Base-by-base conservation (phyloP, 23 red algal genomes). In the Gracilariopsis chorda region DNA sequence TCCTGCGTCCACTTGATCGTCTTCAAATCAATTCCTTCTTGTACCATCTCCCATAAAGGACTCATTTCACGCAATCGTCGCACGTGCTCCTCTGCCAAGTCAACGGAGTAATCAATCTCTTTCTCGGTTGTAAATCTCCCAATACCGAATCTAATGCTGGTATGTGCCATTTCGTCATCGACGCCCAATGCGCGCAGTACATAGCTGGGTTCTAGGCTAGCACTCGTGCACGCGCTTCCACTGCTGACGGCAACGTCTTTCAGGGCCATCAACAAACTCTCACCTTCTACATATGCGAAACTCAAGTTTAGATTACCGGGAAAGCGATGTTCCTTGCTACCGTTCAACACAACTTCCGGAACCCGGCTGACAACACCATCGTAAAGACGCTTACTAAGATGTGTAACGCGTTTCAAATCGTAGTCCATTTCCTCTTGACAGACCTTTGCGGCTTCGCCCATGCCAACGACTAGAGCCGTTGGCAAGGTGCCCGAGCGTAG, bases 11-110 rank as follows among this genome's bases (percentile, higher is more conserved):
- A 98, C 17, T 98, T 90, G 70, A 98, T 95, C 30, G 85, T 83
- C 75, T 98, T 98, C 16, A 98, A 42, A 46, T 98, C 96, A 37
- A 98, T 91, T 44, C 96, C 96, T 27, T 98, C 93, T 60, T 98
- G 96, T 44, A 95, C 88, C 96, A 98, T 98, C 82, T 98, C 96
- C 96, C 96, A 98, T 37, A 98, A 63, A 46, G 96, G 96, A 37
- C 88, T 93, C 96, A 98, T 98, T 13, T 95, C 93, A 27, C 96
- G 78, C 53, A 98, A 80, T 39, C 96, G 74, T 59, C 52, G 41
- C 52, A 98, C 96, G 45, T 98, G 93, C 82, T 92, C 40, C 42
- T 92, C 91, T 30, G 96, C 93, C 80, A 95, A 83, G 20, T 90
- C 88, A 29, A 93, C 62, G 33, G 93, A 90, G 68, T 94, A 98